Evolutionary conservation across 2,329 filamentous ascomycete species (phyloP), one percentile per base, ranked within the genome.

Genomic region (Bipolaris zeicola): DNA sequence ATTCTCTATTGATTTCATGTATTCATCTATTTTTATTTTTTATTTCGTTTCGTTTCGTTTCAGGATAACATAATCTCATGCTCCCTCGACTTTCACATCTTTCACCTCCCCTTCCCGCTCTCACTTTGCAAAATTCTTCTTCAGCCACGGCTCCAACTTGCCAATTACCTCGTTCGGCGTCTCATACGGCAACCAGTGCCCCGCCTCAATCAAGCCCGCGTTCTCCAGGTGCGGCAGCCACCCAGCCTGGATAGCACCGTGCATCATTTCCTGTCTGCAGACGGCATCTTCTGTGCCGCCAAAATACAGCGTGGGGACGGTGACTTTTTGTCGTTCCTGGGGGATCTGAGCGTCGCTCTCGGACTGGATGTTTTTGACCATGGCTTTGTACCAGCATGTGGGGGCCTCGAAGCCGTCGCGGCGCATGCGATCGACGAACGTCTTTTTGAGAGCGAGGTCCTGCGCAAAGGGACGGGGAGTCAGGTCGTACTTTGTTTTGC

Each of bases 241-340:
- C 2, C 70, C 67, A 18, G 48, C 53, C 36, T 70, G 55, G 50
- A 68, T 68, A 26, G 62, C 59, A n/a, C 60, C 48, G 5, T 60
- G 55, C 64, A 77, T 74, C 20, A 56, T 16, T 46, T 74, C 71
- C 1, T 70, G 68, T 13, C 65, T 59, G 43, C 73, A 76, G 0
- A 77, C 76, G n/a, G 67, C 60, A 58, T 78, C 76, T 6, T 71
- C 50, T 4, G 56, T 72, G 28, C 66, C 64, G 0, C 68, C 71
- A 48, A 79, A 66, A 38, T 71, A 78, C 36, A 79, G 58, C 43
- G 71, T 50, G 0, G 78, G 78, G 28, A 79, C 75, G 20, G 68
- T 70, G 14, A 77, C 74, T 22, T 56, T 57, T 6, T 64, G 49
- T 1, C 56, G 61, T 1, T 58, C 60, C 10, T 55, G 42, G 0